phyloP scores from a whole-genome alignment of 176 grass and related monocot species.

The Saccharum officinarum region DNA sequence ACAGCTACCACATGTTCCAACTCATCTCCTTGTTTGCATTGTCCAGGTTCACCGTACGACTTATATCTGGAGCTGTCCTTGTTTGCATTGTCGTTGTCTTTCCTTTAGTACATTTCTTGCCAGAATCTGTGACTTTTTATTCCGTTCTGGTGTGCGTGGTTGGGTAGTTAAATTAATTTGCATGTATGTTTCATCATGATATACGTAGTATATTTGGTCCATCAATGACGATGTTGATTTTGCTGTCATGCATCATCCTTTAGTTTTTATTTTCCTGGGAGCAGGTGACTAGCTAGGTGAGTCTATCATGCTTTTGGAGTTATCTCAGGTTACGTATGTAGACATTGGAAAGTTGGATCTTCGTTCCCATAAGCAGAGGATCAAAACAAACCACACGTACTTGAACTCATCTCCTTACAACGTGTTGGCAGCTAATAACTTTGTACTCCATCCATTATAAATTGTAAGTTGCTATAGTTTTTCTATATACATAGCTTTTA shows the following conservation, averaged over 20 bases:
- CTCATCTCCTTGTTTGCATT: neutral
- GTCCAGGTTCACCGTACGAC: neutral
- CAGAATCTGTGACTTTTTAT: conserved; percentile 21
- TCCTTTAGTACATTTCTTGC: neutral
- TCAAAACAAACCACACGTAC: neutral
- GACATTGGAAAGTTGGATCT: neutral
- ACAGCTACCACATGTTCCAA: neutral
- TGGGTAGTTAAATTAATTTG: neutral
- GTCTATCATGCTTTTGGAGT: neutral
- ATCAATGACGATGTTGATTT: neutral
- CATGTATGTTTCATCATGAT: neutral
- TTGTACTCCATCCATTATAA: too few relatives aligned
- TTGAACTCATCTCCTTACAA: neutral
- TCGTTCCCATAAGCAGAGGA: neutral
- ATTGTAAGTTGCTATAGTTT: too few relatives aligned
- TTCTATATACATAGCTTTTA: too few relatives aligned
- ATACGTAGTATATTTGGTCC: neutral
- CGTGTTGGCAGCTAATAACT: too few relatives aligned
- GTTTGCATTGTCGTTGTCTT: neutral
- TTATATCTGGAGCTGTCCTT: neutral
- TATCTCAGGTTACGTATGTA: neutral
- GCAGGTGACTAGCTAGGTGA: neutral
- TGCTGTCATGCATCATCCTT: neutral
- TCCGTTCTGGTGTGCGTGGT: neutral
- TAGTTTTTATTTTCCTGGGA: neutral